A percentile compares a stretch with the other conserved stretches of the same genome.
Evolutionary conservation across 441 rosid species (phyloP).

Genomic region (Raphanus hybrid): DNA sequence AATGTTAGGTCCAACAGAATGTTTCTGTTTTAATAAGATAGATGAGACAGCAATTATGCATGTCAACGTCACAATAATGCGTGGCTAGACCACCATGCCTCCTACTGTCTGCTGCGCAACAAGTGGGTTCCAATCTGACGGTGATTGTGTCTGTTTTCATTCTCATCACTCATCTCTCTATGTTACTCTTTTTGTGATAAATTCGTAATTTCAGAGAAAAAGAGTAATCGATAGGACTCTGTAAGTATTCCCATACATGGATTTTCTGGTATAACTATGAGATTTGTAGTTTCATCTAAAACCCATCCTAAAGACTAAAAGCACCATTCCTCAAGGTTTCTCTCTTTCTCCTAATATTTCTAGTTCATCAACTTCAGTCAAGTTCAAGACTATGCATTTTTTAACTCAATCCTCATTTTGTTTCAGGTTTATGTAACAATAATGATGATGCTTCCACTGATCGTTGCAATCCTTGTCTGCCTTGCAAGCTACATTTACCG

Average conservation of each 20-base stretch:
- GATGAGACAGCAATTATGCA: not conserved
- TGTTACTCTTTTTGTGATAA: not conserved
- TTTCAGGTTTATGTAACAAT: conserved; percentile 8
- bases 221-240: too few species aligned
- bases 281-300: not conserved
- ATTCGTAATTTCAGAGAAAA: too few species aligned
- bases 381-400: not conserved
- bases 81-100: conserved; percentile 1
- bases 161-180: not conserved
- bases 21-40: too few species aligned
- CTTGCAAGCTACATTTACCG: conserved; percentile 61
- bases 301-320: not conserved
- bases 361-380: not conserved
- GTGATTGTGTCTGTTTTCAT: conserved; percentile 12
- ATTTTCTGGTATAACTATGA: not conserved
- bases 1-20: too few species aligned
- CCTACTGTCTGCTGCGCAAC: conserved; percentile 24
- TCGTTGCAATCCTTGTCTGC: conserved; percentile 55
- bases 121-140: conserved; percentile 20
- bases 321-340: conserved; percentile 1
- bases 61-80: conserved; percentile 41
- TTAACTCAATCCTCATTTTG: not conserved
- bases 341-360: not conserved
- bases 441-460: conserved; percentile 67
- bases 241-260: not conserved